Evolutionary conservation across 192 early-diverging fungal genomes (phyloP), one percentile per base, ranked within the genome.

Genomic region (Thoreauomyces humboldtii): DNA sequence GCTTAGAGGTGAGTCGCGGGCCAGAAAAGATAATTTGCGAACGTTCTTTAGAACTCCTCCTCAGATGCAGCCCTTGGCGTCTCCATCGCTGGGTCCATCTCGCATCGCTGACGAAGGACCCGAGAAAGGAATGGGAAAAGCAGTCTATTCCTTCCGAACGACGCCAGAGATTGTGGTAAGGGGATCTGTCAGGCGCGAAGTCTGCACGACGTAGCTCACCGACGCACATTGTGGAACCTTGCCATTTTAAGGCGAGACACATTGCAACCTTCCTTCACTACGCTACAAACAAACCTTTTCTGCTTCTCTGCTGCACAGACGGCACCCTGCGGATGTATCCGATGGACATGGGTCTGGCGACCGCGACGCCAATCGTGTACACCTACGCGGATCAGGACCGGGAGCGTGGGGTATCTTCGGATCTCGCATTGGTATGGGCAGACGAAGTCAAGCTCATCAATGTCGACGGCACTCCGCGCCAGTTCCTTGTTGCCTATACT

Each of bases 221-320:
- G n/a, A n/a, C n/a, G n/a, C n/a, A n/a, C n/a, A n/a, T n/a, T n/a
- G n/a, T n/a, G n/a, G n/a, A 41, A 9, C 17, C 38, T 17, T 41
- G 38, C 38, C 38, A 12, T 41, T 12, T 41, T 0, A 37, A 70
- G 67, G 47, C 52, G 4, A 63, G 22, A 34, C 37, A 53, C 50
- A 61, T 70, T n/a, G 28, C 7, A 28, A 53, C 59, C 48, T 63
- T 70, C 27, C 7, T 63, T 32, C 51, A 70, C 28, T 21, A 27
- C 17, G 35, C 15, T 3, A 35, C 60, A 3, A 7, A 58, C 58
- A 65, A 65, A 36, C 56, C 70, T n/a, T 38, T 27, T 25, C 51
- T 72, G 14, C 37, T 72, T 22, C 29, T 67, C 50, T 50, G 54
- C 45, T 65, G 70, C 57, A 41, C 37, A 15, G 70, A 72, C 45